phyloP scores from a whole-genome alignment of 495 filamentous ascomycete genomes.

The Amorphotheca resinae region DNA sequence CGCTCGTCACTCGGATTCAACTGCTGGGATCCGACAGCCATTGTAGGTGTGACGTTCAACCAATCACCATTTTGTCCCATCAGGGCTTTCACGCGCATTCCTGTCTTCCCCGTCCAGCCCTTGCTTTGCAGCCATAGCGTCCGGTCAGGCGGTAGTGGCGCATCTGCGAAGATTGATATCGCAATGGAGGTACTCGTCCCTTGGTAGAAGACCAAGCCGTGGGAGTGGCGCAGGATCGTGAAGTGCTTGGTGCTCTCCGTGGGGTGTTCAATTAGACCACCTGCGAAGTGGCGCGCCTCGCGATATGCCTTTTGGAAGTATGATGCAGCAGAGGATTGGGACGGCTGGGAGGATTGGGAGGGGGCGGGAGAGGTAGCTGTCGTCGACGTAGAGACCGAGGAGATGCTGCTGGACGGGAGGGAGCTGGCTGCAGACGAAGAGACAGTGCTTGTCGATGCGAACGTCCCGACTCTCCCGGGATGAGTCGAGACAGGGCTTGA shows the following conservation, averaged over 20 bases:
- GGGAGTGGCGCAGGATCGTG: constrained; percentile 54
- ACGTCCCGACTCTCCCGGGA: neutral
- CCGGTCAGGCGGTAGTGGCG: constrained; percentile 41
- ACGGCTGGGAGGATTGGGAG: constrained; percentile 1
- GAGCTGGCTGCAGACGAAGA: neutral
- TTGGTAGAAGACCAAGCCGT: constrained; percentile 49
- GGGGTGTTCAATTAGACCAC: constrained; percentile 48
- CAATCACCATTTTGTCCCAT: constrained; percentile 42
- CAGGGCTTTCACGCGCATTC: constrained; percentile 51
- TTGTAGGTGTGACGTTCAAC: constrained; percentile 51
- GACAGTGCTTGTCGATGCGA: neutral
- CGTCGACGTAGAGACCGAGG: no score
- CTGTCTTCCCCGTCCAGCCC: constrained; percentile 54
- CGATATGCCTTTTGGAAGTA: constrained; percentile 10
- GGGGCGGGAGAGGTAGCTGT: neutral
- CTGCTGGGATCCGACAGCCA: constrained; percentile 31
- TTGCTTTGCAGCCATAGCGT: constrained; percentile 54
- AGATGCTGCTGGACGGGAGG: neutral
- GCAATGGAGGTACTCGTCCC: constrained; percentile 48
- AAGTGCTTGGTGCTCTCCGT: constrained; percentile 52
- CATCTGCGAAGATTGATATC: constrained; percentile 48
- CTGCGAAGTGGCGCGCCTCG: constrained; percentile 43
- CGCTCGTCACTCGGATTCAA: constrained; percentile 40
- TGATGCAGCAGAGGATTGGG: neutral
- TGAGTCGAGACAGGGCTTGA: neutral